Conservation (phyloP, 345 rosid genomes). For the Mallotus nudiflorus region DNA sequence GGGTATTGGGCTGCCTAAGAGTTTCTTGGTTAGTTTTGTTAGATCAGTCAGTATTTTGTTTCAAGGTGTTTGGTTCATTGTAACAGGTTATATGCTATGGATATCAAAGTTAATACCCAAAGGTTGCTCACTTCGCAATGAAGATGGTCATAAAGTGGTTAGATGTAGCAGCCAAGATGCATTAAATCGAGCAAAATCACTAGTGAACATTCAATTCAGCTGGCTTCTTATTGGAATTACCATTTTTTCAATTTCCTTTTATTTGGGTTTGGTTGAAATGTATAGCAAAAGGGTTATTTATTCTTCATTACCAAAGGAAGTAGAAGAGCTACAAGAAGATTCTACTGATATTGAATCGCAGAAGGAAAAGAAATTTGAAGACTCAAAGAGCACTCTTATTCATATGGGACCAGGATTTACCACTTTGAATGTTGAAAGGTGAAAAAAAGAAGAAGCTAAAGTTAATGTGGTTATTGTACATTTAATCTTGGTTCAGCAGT, state of each 20-base stretch:
- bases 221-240: constrained; percentile 49
- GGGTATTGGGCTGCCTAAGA: constrained; percentile 57
- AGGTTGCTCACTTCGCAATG: constrained; percentile 55
- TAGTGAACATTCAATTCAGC: constrained; percentile 69
- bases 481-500: too few relatives aligned
- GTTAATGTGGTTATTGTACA: too few relatives aligned
- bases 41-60: constrained; percentile 59
- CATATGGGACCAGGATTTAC: not conserved
- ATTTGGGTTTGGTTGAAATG: constrained; percentile 37
- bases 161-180: constrained; percentile 54
- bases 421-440: not conserved
- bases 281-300: constrained; percentile 28
- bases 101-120: constrained; percentile 60
- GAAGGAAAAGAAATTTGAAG: not conserved
- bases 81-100: constrained; percentile 78
- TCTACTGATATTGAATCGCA: constrained; percentile 5
- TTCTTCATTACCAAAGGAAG: constrained; percentile 7
- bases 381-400: not conserved
- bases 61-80: constrained; percentile 76
- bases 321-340: constrained; percentile 4
- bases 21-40: constrained; percentile 66
- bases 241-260: constrained; percentile 42
- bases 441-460: not conserved
- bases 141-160: constrained; percentile 69
- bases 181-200: constrained; percentile 66